phyloP scores from a whole-genome alignment of 2,329 filamentous ascomycete genomes.

The Pseudophaeomoniella oleicola region DNA sequence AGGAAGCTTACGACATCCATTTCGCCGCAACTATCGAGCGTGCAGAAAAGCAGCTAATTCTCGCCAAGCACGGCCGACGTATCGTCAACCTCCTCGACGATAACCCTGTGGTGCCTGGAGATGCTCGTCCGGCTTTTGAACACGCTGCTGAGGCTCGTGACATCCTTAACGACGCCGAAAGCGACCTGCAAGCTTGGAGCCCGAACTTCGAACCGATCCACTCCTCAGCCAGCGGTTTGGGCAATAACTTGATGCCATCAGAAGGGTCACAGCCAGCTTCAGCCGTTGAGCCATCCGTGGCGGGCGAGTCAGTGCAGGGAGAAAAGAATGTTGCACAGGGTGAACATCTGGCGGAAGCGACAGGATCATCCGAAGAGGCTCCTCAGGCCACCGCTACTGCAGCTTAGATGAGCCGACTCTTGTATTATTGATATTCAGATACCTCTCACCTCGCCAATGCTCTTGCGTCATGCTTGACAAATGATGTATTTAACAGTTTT shows the following conservation, averaged over 20 bases:
- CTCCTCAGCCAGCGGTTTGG: slow-evolving; percentile 32
- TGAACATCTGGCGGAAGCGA: not conserved
- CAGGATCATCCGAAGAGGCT: not conserved
- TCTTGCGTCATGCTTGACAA: too few species aligned
- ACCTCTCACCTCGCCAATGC: too few species aligned
- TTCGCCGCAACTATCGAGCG: slow-evolving; percentile 87
- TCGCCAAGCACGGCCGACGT: slow-evolving; percentile 78
- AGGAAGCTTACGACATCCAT: slow-evolving; percentile 82
- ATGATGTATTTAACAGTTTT: too few species aligned
- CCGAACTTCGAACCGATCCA: slow-evolving; percentile 39
- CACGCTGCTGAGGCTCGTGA: slow-evolving; percentile 57
- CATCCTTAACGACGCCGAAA: slow-evolving; percentile 83
- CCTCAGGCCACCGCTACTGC: not conserved
- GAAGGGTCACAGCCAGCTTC: slow-evolving; percentile 15
- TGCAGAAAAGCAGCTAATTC: slow-evolving; percentile 89
- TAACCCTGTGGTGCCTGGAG: slow-evolving; percentile 75
- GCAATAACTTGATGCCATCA: slow-evolving; percentile 22
- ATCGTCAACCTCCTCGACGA: slow-evolving; percentile 80
- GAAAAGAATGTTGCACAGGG: not conserved
- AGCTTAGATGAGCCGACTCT: too few species aligned
- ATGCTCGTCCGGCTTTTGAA: slow-evolving; percentile 55
- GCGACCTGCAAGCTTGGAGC: slow-evolving; percentile 66
- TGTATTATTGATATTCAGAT: too few species aligned
- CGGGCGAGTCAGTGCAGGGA: not conserved
- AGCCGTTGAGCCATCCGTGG: not conserved